A percentile compares a stretch with the other conserved stretches of the same genome.
phyloP scores from a whole-genome alignment of 2,329 filamentous ascomycete species.

The Sporothrix phasma region DNA sequence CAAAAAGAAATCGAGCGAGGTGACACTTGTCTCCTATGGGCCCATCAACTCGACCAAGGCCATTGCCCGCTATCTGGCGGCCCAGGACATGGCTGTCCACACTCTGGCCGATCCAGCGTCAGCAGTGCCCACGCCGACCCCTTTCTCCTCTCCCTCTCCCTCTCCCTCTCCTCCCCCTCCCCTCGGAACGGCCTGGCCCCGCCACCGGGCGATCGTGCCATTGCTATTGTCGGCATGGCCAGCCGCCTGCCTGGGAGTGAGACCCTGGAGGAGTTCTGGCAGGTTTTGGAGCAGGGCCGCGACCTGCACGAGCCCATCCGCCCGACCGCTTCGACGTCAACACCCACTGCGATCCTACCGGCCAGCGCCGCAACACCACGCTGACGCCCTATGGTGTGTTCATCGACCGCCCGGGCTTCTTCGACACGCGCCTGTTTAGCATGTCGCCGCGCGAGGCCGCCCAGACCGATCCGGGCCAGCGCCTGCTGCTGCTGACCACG shows the following conservation, averaged over 20 bases:
- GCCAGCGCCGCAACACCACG: conserved; percentile 65
- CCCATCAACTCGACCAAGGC: not conserved
- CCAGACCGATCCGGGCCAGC: conserved; percentile 73
- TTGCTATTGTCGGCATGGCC: conserved; percentile 78
- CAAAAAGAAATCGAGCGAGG: not conserved
- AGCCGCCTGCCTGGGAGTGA: conserved; percentile 67
- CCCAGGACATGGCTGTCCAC: not conserved
- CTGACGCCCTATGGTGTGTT: conserved; percentile 68
- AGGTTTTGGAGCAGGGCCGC: conserved; percentile 63
- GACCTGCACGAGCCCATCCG: conserved; percentile 63
- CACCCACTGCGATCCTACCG: conserved; percentile 60
- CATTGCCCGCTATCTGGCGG: not conserved
- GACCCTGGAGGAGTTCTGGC: conserved; percentile 65
- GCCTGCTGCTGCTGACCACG: conserved; percentile 63
- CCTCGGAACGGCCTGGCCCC: conserved; percentile 39
- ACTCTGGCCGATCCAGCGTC: not conserved
- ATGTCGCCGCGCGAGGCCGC: conserved; percentile 69
- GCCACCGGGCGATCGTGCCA: conserved; percentile 24
- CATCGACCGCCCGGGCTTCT: conserved; percentile 64
- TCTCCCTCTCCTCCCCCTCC: not conserved
- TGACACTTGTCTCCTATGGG: not conserved
- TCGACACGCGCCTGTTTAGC: conserved; percentile 79
- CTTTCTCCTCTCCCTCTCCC: not conserved
- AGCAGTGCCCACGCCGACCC: not conserved
- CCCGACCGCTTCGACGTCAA: conserved; percentile 61